Evolutionary conservation across 768 basidiomycete genomes (phyloP).

Genomic region (Naganishia onofrii): DNA sequence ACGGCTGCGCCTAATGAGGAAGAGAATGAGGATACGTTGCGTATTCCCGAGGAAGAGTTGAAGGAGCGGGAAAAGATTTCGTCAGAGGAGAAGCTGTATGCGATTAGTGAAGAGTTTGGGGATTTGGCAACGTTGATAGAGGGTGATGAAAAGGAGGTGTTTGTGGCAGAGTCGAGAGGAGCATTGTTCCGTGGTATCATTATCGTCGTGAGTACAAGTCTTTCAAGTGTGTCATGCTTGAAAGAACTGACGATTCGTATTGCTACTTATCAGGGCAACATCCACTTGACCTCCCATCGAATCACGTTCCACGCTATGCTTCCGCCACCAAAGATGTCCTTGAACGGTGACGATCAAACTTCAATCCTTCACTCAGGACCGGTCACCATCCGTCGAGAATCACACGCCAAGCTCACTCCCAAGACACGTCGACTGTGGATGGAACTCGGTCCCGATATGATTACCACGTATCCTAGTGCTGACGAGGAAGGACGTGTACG

Average conservation of each 20-base stretch:
- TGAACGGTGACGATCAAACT: slow-evolving; percentile 39
- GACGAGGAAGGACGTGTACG: slow-evolving; percentile 60
- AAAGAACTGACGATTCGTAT: neutral
- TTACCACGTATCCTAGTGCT: slow-evolving; percentile 61
- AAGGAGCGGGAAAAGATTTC: slow-evolving; percentile 46
- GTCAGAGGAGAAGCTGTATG: slow-evolving; percentile 57
- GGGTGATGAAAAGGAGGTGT: slow-evolving; percentile 56
- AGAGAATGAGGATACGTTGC: slow-evolving; percentile 10
- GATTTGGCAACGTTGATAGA: slow-evolving; percentile 53
- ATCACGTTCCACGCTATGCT: slow-evolving; percentile 66
- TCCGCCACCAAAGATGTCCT: slow-evolving; percentile 50
- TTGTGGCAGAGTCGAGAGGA: slow-evolving; percentile 61
- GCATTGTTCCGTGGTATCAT: slow-evolving; percentile 58
- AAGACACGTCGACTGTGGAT: slow-evolving; percentile 62
- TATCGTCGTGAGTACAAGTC: slow-evolving; percentile 54
- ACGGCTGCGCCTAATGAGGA: neutral
- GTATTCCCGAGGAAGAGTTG: neutral
- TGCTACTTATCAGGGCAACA: slow-evolving; percentile 52
- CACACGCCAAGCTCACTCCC: slow-evolving; percentile 51
- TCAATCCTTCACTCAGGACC: slow-evolving; percentile 58
- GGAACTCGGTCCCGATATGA: slow-evolving; percentile 63
- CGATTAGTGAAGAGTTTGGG: slow-evolving; percentile 64
- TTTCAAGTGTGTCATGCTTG: neutral
- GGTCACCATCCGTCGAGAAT: slow-evolving; percentile 56
- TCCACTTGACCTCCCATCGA: slow-evolving; percentile 67